Base-by-base conservation (phyloP, 2,329 filamentous ascomycete species). In the Arthrobotrys entomopaga region DNA sequence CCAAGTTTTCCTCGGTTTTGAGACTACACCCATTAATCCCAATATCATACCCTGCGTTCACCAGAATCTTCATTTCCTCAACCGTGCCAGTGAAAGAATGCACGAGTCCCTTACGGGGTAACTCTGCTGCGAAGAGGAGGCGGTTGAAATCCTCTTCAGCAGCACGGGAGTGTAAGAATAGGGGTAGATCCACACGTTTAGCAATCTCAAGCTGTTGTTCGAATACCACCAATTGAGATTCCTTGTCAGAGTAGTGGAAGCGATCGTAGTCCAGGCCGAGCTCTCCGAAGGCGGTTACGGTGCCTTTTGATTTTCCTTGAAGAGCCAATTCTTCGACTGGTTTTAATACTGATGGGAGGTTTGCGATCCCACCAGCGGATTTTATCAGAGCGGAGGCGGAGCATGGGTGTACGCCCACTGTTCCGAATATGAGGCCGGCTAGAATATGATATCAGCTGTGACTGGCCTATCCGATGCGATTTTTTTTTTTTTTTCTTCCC, bases 11-110 rank as follows among this genome's bases (percentile, higher is more conserved):
- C 10, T 86, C 89, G 4, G 92, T 98, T 85, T 98, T 99, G 84
- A 99, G 87, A 79, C 91, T 96, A 82, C 95, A 99, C 3, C 95
- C 95, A 80, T 99, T 99, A 74, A 97, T 88, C n/a, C 95, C 94
- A 74, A 99, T 89, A 82, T 97, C 90, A 63, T 97, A 87, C 0
- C 93, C 94, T 52, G 96, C 81, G 1, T 88, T 88, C 78, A 96
- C 88, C 65, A 98, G 83, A 77, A 91, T 87, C 65, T 86, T 83
- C 90, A 97, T 94, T 82, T 97, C 95, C 65, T 90, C 91, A 13
- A 88, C 82, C 0, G 92, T 92, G 2, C 95, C 95, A 0, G 95
- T 99, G 79, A 99, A 99, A 80, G 90, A 94, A 82, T 99, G 95
- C 63, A 99, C 95, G 15, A 98, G 88, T 13, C 91, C 95, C 16